Evolutionary conservation across 768 basidiomycete genomes (phyloP), one percentile per base, ranked within the genome.

Genomic region (Udeniomyces megalosporus): DNA sequence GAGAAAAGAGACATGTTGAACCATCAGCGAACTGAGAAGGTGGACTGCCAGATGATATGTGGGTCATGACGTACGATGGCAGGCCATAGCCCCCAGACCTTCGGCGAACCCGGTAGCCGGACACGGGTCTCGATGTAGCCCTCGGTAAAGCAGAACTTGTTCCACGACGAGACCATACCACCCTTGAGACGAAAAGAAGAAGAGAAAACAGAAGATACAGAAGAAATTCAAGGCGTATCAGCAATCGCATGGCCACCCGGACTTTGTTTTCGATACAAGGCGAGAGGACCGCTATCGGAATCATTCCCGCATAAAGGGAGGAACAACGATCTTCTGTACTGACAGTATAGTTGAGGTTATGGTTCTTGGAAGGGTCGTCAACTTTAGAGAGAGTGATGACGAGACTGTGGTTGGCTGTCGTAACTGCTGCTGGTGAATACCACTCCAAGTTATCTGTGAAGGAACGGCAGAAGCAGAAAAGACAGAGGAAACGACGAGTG

Each of bases 71-170:
- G 20, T 10, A 61, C 45, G 22, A 52, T 8, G 15, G 66, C 68
- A 15, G 70, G 69, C 70, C 70, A 52, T 4, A 60, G 75, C 61
- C 79, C 82, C 22, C 80, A 74, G 35, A 88, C 75, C 66, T 82
- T 81, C 67, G 77, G 80, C 10, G 74, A 70, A 0, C 87, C 87
- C 8, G 87, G 87, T 51, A 89, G 74, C 29, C 75, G 77, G n/a
- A 85, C 82, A 38, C 80, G 79, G 2, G 78, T 75, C 67, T 86
- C 82, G 56, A 91, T 76, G 61, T 87, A 77, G 45, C 91, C 91
- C 42, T 87, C 88, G 32, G 88, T 88, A 74, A 93, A 91, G 75
- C 88, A 96, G 66, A 97, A 86, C 73, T 93, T 91, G 74, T 95
- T 95, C 73, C 73, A 75, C 1, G 71, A 71, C 3, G 61, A 32